A percentile compares a stretch with the other conserved stretches of the same genome.
These are phyloP conservation scores for Monilinia vaccinii-corymbosi DNA, from an alignment of 2,329 filamentous ascomycete genomes.

Conservation along the genomic window DNA sequence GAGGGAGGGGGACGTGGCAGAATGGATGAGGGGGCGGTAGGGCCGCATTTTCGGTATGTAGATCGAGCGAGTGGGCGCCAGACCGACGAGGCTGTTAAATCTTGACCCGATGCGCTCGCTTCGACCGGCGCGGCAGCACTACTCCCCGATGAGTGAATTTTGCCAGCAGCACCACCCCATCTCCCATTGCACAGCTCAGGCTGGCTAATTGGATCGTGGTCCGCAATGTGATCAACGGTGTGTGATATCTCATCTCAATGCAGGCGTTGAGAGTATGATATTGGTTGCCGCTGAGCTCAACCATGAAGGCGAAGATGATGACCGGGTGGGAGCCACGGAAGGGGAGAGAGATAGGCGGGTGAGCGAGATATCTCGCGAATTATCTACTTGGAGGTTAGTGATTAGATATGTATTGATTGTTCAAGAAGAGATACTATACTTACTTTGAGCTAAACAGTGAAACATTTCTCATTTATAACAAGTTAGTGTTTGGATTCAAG, in stretches of 20 bases:
- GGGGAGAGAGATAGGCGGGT: neutral
- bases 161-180: rapidly evolving
- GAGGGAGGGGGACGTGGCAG: neutral
- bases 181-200: neutral
- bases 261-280: neutral
- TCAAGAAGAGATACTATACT: neutral
- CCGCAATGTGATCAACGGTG: neutral
- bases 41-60: neutral
- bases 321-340: neutral
- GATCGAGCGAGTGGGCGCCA: too few species aligned
- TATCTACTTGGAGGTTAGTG: neutral
- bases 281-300: neutral
- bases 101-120: neutral
- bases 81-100: neutral
- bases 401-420: too few species aligned
- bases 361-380: neutral
- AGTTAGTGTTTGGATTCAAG: neutral
- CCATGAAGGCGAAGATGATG: neutral
- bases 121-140: neutral
- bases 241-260: neutral
- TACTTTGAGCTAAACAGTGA: neutral
- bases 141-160: neutral
- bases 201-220: neutral
- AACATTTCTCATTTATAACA: neutral
- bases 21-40: neutral